phyloP scores from a whole-genome alignment of 2,329 filamentous ascomycete species.

The Alternaria alternata region DNA sequence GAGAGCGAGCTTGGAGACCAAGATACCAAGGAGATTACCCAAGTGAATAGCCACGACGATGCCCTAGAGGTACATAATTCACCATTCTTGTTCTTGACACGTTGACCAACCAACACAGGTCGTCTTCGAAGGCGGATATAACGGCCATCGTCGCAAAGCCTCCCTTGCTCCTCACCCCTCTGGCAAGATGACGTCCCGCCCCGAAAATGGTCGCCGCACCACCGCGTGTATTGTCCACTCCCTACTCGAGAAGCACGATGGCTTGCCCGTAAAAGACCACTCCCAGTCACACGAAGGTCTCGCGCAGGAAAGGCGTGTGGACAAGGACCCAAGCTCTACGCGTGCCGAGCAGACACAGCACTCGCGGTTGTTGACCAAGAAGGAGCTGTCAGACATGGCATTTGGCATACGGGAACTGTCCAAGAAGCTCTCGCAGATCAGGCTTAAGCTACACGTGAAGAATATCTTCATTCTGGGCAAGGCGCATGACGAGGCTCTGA shows the following conservation, averaged over 20 bases:
- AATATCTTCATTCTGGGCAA: constrained; percentile 91
- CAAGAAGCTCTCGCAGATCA: constrained; percentile 82
- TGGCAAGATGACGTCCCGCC: constrained; percentile 36
- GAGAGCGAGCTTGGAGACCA: constrained; percentile 41
- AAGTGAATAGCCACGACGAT: constrained; percentile 49
- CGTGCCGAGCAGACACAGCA: constrained; percentile 55
- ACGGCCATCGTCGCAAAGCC: constrained; percentile 65
- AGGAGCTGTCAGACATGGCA: constrained; percentile 95
- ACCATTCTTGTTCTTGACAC: not conserved
- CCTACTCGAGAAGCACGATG: constrained; percentile 60
- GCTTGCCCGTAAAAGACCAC: constrained; percentile 31
- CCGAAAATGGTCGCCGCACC: constrained; percentile 46
- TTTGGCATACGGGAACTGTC: constrained; percentile 93
- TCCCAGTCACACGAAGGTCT: constrained; percentile 45
- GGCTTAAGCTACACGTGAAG: constrained; percentile 80
- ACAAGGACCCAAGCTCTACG: constrained; percentile 52
- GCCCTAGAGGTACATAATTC: constrained; percentile 50
- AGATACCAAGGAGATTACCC: constrained; percentile 39
- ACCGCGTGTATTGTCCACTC: constrained; percentile 71
- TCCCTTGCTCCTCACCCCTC: constrained; percentile 60
- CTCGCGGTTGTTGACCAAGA: constrained; percentile 88
- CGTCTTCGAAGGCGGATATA: constrained; percentile 61
- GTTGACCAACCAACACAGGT: constrained; percentile 54
- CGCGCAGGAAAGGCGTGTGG: constrained; percentile 49
- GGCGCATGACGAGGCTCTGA: constrained; percentile 82